Evolutionary conservation across 768 basidiomycete genomes (phyloP), one percentile per base, ranked within the genome.

Genomic region (Collybiopsis confluens): DNA sequence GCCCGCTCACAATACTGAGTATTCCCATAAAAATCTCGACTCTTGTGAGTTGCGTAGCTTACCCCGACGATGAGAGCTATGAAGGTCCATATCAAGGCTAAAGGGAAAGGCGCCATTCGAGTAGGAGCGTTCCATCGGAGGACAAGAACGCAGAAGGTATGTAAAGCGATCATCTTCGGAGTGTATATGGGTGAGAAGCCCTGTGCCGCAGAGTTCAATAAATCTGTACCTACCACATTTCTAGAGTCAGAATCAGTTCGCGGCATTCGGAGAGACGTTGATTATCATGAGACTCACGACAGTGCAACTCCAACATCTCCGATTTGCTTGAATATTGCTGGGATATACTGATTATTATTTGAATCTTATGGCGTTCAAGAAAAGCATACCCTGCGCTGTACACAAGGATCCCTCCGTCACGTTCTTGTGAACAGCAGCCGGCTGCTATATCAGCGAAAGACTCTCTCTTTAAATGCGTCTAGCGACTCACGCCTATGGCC

Each of bases 281-380:
- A 45, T 20, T n/a, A n/a, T n/a, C n/a, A 23, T 26, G 21, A 35
- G n/a, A 64, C 67, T 45, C 56, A 71, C 71, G 65, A 68, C 13
- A 75, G 55, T 26, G 73, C 72, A 13, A 73, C 71, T 5, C 71
- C 71, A 13, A 73, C 73, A 55, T 74, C 73, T 2, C 73, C 73
- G 27, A 69, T 59, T 46, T 75, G 67, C 52, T 73, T 70, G 55
- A 73, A 58, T 5, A 69, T 61, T 33, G 71, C 72, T 72, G 30
- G 6, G 23, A 42, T 11, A 24, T 36, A 20, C 16, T 30, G 40
- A 23, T 27, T 27, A 4, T 23, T 23, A 21, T 33, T 50, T 21
- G 23, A 26, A 15, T 30, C 26, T 42, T 13, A 38, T 20, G 24
- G 24, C 46, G 48, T 27, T 18, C 36, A 35, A 20, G 37, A 20